A percentile compares a stretch with the other conserved stretches of the same genome.
Conservation (phyloP, 1,284 basidiomycete species). For the Trichosporon ovoides region DNA sequence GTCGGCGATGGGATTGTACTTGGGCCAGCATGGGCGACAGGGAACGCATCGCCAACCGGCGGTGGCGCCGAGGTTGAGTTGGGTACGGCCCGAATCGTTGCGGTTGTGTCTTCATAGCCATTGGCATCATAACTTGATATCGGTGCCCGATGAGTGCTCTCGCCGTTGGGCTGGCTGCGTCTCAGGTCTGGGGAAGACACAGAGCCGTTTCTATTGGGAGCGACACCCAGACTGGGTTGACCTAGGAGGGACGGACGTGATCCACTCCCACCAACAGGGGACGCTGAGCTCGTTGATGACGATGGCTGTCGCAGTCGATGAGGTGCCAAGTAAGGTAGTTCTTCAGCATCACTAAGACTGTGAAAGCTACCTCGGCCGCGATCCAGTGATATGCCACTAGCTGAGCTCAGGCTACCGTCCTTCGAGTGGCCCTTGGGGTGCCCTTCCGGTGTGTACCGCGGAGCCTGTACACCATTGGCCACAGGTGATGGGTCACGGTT, state of each 20-base stretch:
- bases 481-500: constrained; percentile 23
- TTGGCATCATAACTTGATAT: neutral
- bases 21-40: neutral
- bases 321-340: neutral
- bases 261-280: neutral
- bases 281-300: neutral
- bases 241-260: neutral
- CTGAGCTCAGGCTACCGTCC: constrained; percentile 39
- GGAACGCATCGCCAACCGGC: neutral
- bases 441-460: constrained; percentile 8
- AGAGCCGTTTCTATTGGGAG: neutral
- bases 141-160: constrained; percentile 1
- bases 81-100: neutral
- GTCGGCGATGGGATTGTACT: neutral
- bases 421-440: constrained; percentile 36
- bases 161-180: constrained; percentile 3
- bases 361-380: constrained; percentile 12
- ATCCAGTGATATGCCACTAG: constrained; percentile 30
- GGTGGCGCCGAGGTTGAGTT: neutral
- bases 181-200: constrained; percentile 6
- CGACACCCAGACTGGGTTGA: neutral
- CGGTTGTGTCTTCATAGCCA: neutral
- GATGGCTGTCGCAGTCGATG: neutral
- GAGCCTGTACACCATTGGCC: constrained; percentile 20
- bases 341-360: constrained; percentile 8